Percentiles rank a stretch among this genome's conserved stretches.
phyloP scores from a whole-genome alignment of 805 yeast species.

The Metschnikowia cubensis region DNA sequence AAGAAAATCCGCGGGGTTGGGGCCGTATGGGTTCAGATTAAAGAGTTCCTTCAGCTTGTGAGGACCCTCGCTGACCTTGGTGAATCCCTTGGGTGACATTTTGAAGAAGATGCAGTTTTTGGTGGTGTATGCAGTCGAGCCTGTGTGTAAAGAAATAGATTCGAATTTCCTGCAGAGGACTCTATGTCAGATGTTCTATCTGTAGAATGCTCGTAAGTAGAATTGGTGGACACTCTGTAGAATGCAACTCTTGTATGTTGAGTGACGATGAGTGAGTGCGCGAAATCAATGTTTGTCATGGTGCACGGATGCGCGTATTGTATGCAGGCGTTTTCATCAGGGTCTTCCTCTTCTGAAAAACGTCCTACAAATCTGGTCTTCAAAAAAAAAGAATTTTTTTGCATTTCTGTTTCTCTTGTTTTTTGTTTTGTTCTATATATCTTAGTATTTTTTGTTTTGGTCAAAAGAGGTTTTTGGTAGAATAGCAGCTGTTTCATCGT shows the following conservation, averaged over 20 bases:
- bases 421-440: too few relatives aligned
- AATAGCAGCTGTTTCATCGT: too few relatives aligned
- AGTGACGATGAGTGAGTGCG: neutral
- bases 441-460: too few relatives aligned
- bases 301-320: neutral
- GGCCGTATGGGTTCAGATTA: conserved; percentile 79
- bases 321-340: neutral
- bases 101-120: neutral
- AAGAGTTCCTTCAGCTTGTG: conserved; percentile 22
- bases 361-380: too few relatives aligned
- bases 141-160: too few relatives aligned
- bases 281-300: neutral
- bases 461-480: too few relatives aligned
- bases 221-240: neutral
- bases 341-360: neutral
- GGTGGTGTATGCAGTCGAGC: neutral
- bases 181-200: too few relatives aligned
- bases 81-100: conserved; percentile 36
- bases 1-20: conserved; percentile 87
- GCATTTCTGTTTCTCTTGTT: too few relatives aligned
- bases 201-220: too few relatives aligned
- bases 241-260: neutral
- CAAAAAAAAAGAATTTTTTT: too few relatives aligned
- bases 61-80: conserved; percentile 33
- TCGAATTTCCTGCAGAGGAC: too few relatives aligned